Evolutionary conservation across 208 protist genomes (phyloP).

Genomic region (Trypanosoma boissoni): DNA sequence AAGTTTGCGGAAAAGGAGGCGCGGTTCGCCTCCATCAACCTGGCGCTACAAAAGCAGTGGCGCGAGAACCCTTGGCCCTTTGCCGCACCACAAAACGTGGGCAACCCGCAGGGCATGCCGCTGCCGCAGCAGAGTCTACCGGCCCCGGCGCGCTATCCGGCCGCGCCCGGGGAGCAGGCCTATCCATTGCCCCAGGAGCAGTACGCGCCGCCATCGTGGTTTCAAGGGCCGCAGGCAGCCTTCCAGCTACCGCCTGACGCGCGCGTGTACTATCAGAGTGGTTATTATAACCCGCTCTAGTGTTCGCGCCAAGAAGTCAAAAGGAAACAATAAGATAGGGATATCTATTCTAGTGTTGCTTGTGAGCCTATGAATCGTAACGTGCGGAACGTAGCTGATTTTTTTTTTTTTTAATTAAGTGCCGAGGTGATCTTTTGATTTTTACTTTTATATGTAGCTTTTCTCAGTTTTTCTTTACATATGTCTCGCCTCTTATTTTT

Average conservation of each 20-base stretch:
- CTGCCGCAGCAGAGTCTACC: too few relatives aligned
- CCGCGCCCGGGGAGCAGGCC: too few relatives aligned
- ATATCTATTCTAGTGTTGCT: neutral
- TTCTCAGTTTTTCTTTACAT: slow-evolving; percentile 3
- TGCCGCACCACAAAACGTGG: neutral
- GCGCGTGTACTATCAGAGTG: too few relatives aligned
- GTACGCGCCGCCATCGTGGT: too few relatives aligned
- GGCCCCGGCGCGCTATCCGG: too few relatives aligned
- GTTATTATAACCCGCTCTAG: too few relatives aligned
- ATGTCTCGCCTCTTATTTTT: slow-evolving; percentile 14
- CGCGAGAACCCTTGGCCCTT: neutral
- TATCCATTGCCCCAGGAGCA: too few relatives aligned
- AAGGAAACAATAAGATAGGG: slow-evolving; percentile 4
- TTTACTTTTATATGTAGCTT: slow-evolving; percentile 4
- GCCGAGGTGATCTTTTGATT: neutral
- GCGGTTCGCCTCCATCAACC: slow-evolving; percentile 9
- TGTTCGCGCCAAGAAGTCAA: too few relatives aligned
- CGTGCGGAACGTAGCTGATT: too few relatives aligned
- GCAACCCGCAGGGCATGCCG: neutral
- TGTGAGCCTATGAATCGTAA: neutral
- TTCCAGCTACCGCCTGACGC: too few relatives aligned
- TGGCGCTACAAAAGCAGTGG: slow-evolving; percentile 17
- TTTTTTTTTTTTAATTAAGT: slow-evolving; percentile 11
- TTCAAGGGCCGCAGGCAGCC: too few relatives aligned
- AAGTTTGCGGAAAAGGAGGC: slow-evolving; percentile 41